These are phyloP conservation scores for Hymenoscyphus salicellus DNA, from an alignment of 2,329 filamentous ascomycete genomes.

Conservation along the genomic window DNA sequence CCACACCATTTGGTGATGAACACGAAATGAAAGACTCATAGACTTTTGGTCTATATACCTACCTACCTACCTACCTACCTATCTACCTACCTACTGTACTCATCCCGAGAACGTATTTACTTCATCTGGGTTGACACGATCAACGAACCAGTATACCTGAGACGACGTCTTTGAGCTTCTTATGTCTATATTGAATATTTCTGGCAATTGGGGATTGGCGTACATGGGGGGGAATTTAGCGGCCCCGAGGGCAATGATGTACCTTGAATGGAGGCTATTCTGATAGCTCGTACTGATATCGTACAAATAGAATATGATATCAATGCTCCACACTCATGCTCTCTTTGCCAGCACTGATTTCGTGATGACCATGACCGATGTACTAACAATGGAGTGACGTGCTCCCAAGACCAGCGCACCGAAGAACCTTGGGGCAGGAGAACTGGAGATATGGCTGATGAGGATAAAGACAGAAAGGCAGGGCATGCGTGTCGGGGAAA, in stretches of 20 bases:
- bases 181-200: slow-evolving; percentile 28
- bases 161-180: slow-evolving; percentile 24
- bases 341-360: not conserved
- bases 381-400: not conserved
- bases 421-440: too few relatives aligned
- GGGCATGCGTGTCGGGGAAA: slow-evolving; percentile 9
- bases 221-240: slow-evolving; percentile 10
- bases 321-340: slow-evolving; percentile 9
- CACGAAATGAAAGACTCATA: slow-evolving; percentile 51
- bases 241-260: slow-evolving; percentile 11
- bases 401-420: too few relatives aligned
- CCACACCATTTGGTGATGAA: slow-evolving; percentile 57
- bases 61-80: not conserved
- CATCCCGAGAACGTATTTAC: slow-evolving; percentile 16
- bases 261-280: slow-evolving; percentile 9
- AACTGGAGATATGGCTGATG: slow-evolving; percentile 14
- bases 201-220: slow-evolving; percentile 22
- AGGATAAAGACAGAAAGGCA: slow-evolving; percentile 20
- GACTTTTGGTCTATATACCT: slow-evolving; percentile 3
- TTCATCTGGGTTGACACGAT: slow-evolving; percentile 10
- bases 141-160: slow-evolving; percentile 7
- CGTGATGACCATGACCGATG: not conserved
- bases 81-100: slow-evolving; percentile 7
- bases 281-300: slow-evolving; percentile 12
- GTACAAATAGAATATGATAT: slow-evolving; percentile 17